Evolutionary conservation across 2,329 filamentous ascomycete genomes (phyloP).

Genomic region (Cladosporium sp.): DNA sequence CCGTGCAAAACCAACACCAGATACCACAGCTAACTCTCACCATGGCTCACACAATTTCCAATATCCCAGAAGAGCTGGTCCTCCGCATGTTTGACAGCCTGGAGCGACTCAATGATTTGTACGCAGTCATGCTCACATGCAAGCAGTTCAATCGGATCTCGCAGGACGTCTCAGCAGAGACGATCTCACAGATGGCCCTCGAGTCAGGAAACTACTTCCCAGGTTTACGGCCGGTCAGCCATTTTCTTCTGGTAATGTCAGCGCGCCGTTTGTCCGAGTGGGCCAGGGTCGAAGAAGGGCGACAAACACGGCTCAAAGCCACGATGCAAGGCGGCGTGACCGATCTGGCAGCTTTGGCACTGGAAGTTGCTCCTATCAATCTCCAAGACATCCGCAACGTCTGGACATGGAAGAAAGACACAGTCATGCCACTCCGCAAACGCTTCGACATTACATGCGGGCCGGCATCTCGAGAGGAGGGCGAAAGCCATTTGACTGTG

Average conservation of each 20-base stretch:
- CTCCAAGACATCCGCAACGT: neutral
- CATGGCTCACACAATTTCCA: neutral
- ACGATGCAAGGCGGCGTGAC: neutral
- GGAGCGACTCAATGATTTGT: neutral
- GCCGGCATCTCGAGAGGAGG: neutral
- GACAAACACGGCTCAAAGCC: neutral
- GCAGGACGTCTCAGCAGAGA: neutral
- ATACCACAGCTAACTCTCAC: neutral
- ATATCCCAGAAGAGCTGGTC: neutral
- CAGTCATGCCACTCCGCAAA: neutral
- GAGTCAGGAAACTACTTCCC: neutral
- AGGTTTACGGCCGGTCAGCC: neutral
- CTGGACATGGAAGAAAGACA: neutral
- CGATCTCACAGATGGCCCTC: neutral
- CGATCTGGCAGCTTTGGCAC: neutral
- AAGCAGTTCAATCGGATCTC: slow-evolving; percentile 11
- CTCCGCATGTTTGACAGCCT: neutral
- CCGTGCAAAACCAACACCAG: neutral
- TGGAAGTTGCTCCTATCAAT: neutral
- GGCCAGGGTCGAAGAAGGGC: neutral
- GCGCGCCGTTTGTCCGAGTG: neutral
- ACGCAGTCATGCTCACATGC: slow-evolving; percentile 2
- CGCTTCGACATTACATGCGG: neutral
- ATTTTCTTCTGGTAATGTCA: neutral
- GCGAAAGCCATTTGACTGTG: neutral